phyloP scores from a whole-genome alignment of 2,329 filamentous ascomycete genomes.

The Chaetomium strumarium region DNA sequence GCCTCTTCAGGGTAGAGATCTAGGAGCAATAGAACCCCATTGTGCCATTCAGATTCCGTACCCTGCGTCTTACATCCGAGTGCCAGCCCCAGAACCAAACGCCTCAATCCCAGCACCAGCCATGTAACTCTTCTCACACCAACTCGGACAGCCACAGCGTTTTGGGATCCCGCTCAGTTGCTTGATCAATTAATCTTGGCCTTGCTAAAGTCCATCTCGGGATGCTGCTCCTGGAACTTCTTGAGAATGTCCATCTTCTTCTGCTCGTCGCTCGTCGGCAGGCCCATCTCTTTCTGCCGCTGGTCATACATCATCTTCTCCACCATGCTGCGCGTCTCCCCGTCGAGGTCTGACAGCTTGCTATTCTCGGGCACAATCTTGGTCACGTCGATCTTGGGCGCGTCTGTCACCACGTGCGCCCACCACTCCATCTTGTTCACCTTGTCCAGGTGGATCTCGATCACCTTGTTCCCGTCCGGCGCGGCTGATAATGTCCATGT shows the following conservation, averaged over 20 bases:
- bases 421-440: constrained; percentile 98
- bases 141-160: too few relatives aligned
- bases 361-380: constrained; percentile 93
- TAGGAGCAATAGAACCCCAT: constrained; percentile 2
- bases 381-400: constrained; percentile 87
- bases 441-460: constrained; percentile 85
- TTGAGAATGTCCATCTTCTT: constrained; percentile 89
- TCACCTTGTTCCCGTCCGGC: constrained; percentile 51
- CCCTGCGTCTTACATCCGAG: too few relatives aligned
- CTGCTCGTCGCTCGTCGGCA: constrained; percentile 88
- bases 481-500: constrained; percentile 85
- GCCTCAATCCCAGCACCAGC: too few relatives aligned
- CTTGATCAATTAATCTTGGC: constrained; percentile 53
- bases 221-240: constrained; percentile 80
- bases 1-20: constrained; percentile 1
- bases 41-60: neutral
- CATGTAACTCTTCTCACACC: too few relatives aligned
- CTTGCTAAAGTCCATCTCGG: constrained; percentile 67
- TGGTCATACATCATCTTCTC: constrained; percentile 99
- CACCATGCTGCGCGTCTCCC: constrained; percentile 92
- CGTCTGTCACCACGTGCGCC: constrained; percentile 80
- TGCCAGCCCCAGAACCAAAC: too few relatives aligned
- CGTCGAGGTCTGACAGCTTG: constrained; percentile 87
- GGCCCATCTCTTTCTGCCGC: constrained; percentile 87
- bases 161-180: neutral